Conservation (phyloP, 2,329 filamentous ascomycete genomes). For the Thielaviopsis euricoi region DNA sequence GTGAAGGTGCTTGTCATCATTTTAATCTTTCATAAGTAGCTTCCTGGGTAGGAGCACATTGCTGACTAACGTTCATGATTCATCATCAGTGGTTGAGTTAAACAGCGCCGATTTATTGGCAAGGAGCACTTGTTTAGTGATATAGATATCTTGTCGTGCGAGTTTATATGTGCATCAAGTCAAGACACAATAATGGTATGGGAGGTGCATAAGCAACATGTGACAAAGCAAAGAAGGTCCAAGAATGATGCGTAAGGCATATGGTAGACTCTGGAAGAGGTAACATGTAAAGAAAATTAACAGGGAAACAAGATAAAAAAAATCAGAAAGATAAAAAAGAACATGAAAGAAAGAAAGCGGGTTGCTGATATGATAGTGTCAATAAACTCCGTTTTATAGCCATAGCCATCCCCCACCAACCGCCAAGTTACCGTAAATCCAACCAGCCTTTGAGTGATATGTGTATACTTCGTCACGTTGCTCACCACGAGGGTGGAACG, state of each 20-base stretch:
- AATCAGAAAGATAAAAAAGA: neutral
- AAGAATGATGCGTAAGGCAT: no score
- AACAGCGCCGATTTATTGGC: no score
- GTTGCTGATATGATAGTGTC: neutral
- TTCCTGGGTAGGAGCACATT: no score
- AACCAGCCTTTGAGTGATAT: neutral
- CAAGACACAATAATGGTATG: neutral
- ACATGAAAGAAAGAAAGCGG: conserved; percentile 1
- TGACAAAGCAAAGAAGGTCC: no score
- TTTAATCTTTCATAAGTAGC: no score
- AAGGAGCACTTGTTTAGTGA: no score
- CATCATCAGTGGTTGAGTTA: no score
- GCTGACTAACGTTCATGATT: no score
- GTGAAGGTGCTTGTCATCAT: no score
- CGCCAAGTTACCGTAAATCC: neutral
- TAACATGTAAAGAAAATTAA: neutral
- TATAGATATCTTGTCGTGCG: no score
- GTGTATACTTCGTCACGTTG: neutral
- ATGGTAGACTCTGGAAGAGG: no score
- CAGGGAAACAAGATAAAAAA: neutral
- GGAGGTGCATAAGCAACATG: neutral
- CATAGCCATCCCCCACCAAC: neutral
- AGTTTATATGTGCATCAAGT: no score
- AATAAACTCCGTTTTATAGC: conserved; percentile 10
- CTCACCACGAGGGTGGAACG: neutral